Conservation (phyloP, 805 yeast genomes). For the Starmerella kuoi region DNA sequence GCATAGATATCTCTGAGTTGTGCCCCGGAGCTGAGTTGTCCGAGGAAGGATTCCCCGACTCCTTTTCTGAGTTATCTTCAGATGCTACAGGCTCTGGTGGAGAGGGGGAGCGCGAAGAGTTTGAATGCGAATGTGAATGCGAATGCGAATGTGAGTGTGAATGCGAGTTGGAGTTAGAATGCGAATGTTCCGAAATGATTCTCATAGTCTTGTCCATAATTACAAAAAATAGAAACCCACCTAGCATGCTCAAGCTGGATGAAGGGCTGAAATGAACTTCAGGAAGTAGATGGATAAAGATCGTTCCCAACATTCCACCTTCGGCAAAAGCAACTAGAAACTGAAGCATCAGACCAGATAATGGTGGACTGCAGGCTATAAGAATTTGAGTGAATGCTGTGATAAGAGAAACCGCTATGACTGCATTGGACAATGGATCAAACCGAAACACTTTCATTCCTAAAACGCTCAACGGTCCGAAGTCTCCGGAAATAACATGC, state of each 20-base stretch:
- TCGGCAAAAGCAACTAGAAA: constrained; percentile 58
- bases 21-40: neutral
- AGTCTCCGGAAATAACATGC: neutral
- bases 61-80: neutral
- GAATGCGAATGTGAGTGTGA: constrained; percentile 31
- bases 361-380: constrained; percentile 21
- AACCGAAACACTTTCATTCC: constrained; percentile 8
- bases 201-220: constrained; percentile 50
- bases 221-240: constrained; percentile 49
- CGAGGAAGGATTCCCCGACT: neutral
- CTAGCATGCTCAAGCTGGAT: constrained; percentile 43
- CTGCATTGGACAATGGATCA: constrained; percentile 14
- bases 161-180: constrained; percentile 4
- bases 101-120: constrained; percentile 8
- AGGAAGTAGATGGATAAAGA: constrained; percentile 59
- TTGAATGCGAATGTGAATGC: constrained; percentile 36
- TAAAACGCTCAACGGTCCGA: neutral
- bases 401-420: constrained; percentile 12
- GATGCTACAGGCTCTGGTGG: neutral
- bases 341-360: constrained; percentile 40
- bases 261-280: constrained; percentile 38
- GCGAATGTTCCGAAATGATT: constrained; percentile 28
- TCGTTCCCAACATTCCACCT: constrained; percentile 67
- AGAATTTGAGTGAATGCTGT: constrained; percentile 17
- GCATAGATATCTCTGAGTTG: neutral